These are phyloP conservation scores for Diplogelasinospora grovesii DNA, from an alignment of 495 filamentous ascomycete genomes.

Conservation along the genomic window DNA sequence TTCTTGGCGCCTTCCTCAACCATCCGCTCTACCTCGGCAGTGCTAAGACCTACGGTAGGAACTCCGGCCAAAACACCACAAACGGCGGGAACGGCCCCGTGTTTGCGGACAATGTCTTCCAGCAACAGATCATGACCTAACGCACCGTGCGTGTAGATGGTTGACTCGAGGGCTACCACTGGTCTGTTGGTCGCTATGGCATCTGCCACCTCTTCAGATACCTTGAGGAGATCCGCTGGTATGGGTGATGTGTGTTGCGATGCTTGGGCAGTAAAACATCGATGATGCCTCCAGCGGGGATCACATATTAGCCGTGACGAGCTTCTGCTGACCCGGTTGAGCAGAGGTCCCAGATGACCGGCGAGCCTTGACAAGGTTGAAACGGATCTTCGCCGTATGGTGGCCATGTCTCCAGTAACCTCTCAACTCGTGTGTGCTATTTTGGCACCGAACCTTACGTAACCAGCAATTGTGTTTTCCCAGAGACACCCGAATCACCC, in stretches of 20 bases:
- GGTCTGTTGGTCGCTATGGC: constrained; percentile 66
- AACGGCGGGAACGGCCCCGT: constrained; percentile 88
- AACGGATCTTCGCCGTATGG: too few relatives aligned
- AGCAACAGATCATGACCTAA: constrained; percentile 78
- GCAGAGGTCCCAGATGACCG: neutral
- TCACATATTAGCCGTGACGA: constrained; percentile 2
- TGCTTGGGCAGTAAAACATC: neutral
- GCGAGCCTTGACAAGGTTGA: too few relatives aligned
- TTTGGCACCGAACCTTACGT: too few relatives aligned
- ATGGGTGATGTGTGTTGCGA: constrained; percentile 7
- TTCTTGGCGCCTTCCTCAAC: constrained; percentile 66
- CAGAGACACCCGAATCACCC: too few relatives aligned
- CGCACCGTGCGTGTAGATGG: constrained; percentile 71
- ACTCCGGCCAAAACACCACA: constrained; percentile 78
- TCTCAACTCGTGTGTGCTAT: too few relatives aligned
- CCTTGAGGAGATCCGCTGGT: constrained; percentile 53
- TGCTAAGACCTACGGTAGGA: constrained; percentile 67
- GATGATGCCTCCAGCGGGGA: neutral
- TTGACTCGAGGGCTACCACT: constrained; percentile 87
- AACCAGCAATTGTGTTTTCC: too few relatives aligned
- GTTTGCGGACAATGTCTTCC: constrained; percentile 66
- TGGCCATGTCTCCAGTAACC: too few relatives aligned
- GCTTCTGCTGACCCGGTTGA: neutral
- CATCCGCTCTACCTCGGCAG: constrained; percentile 64
- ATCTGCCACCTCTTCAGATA: constrained; percentile 77